These are phyloP conservation scores for Cladosporium sp. DNA, from an alignment of 2,329 filamentous ascomycete genomes.

Conservation along the genomic window DNA sequence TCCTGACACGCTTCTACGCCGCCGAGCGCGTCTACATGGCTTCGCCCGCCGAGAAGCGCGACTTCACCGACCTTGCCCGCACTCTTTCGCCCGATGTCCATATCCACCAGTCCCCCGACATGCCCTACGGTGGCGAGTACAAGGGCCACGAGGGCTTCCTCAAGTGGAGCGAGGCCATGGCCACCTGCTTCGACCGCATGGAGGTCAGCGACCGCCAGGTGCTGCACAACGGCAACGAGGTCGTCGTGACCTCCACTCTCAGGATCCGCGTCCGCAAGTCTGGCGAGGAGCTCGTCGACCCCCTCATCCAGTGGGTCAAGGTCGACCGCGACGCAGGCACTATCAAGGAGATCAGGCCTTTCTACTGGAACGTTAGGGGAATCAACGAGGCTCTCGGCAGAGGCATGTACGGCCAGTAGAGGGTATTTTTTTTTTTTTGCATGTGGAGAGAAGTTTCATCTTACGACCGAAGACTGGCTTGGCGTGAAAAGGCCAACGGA, in stretches of 20 bases:
- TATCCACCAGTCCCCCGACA: slow-evolving; percentile 29
- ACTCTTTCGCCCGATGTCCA: slow-evolving; percentile 22
- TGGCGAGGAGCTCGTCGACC: slow-evolving; percentile 26
- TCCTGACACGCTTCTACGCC: slow-evolving; percentile 31
- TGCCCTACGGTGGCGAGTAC: slow-evolving; percentile 32
- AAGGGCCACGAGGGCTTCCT: slow-evolving; percentile 28
- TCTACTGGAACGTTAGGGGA: slow-evolving; percentile 33
- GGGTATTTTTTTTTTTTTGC: not conserved
- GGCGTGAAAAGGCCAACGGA: not conserved
- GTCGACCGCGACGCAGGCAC: slow-evolving; percentile 30
- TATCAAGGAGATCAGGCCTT: slow-evolving; percentile 29
- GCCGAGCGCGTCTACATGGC: slow-evolving; percentile 33
- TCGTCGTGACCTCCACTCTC: slow-evolving; percentile 26
- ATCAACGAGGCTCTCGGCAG: slow-evolving; percentile 16
- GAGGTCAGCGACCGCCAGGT: slow-evolving; percentile 29
- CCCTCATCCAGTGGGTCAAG: slow-evolving; percentile 28
- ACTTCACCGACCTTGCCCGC: slow-evolving; percentile 28
- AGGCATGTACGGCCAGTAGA: slow-evolving; percentile 11
- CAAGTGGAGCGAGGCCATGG: slow-evolving; percentile 30
- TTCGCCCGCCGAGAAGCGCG: slow-evolving; percentile 23
- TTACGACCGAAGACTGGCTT: not conserved
- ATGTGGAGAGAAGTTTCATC: not conserved
- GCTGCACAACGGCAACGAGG: slow-evolving; percentile 28
- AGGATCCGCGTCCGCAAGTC: slow-evolving; percentile 28
- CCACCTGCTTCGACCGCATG: slow-evolving; percentile 23